Percentiles rank a stretch among this genome's conserved stretches.
These are phyloP conservation scores for Blakeslea trispora DNA, from an alignment of 371 early-diverging fungal genomes.

Conservation along the genomic window DNA sequence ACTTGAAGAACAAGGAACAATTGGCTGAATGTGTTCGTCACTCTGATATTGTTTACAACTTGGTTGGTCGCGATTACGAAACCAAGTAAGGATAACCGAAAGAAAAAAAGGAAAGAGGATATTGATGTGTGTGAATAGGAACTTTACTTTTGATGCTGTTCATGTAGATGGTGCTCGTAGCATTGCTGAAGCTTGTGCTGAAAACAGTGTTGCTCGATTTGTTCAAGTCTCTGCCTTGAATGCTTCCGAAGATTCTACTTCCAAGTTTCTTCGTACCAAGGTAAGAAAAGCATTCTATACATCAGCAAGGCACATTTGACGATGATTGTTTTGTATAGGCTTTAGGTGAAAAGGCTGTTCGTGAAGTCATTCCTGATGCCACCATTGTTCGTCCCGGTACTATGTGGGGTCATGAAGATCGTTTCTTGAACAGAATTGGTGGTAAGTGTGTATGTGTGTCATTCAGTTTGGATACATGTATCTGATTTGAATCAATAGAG, in stretches of 20 bases:
- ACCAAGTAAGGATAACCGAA: slow-evolving; percentile 67
- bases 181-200: slow-evolving; percentile 80
- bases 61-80: slow-evolving; percentile 89
- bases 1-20: slow-evolving; percentile 82
- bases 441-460: slow-evolving; percentile 43
- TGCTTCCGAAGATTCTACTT: slow-evolving; percentile 78
- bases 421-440: slow-evolving; percentile 90
- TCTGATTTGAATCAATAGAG: slow-evolving; percentile 11
- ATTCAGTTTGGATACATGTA: neutral
- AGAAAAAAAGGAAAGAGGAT: neutral
- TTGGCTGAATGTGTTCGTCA: slow-evolving; percentile 86
- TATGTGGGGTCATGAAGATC: slow-evolving; percentile 93
- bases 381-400: slow-evolving; percentile 91
- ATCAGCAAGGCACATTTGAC: neutral
- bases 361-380: slow-evolving; percentile 86
- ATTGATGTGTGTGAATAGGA: slow-evolving; percentile 47
- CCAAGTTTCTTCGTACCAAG: slow-evolving; percentile 84
- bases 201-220: slow-evolving; percentile 83
- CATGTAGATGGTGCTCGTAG: slow-evolving; percentile 84
- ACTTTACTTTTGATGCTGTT: slow-evolving; percentile 86
- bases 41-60: slow-evolving; percentile 94
- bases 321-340: slow-evolving; percentile 51
- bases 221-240: slow-evolving; percentile 91
- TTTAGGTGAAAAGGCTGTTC: slow-evolving; percentile 88
- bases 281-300: slow-evolving; percentile 32